Percentiles rank a stretch among this genome's conserved stretches.
Evolutionary conservation across 768 basidiomycete genomes (phyloP).

Genomic region (Podaxis mareebaensis): DNA sequence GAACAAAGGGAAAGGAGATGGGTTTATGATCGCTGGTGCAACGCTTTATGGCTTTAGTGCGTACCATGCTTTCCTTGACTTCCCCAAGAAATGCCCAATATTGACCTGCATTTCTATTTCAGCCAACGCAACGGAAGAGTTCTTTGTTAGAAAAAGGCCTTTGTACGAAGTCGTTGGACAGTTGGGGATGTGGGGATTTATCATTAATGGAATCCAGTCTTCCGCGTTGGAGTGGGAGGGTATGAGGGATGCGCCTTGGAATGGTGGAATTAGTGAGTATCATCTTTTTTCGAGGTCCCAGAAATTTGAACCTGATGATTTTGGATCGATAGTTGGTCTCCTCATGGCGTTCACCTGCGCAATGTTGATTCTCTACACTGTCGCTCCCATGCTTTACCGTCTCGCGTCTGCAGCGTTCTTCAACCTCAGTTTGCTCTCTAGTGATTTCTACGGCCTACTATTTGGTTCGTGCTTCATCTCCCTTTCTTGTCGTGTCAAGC

Average conservation of each 20-base stretch:
- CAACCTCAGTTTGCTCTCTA: conserved; percentile 83
- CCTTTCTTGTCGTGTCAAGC: conserved; percentile 10
- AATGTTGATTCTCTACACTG: conserved; percentile 84
- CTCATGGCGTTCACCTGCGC: conserved; percentile 49
- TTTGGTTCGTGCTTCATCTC: conserved; percentile 50
- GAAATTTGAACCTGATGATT: conserved; percentile 6
- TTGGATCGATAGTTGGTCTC: conserved; percentile 39
- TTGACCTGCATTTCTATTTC: background rate
- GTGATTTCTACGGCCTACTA: conserved; percentile 85
- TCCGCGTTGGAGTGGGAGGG: conserved; percentile 68
- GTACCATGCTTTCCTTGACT: conserved; percentile 26
- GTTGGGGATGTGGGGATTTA: conserved; percentile 80
- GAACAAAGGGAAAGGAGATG: conserved; percentile 74
- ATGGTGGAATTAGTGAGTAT: conserved; percentile 62
- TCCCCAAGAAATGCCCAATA: background rate
- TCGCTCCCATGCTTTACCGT: conserved; percentile 84
- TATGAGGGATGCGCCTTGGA: conserved; percentile 73
- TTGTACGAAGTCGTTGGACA: conserved; percentile 89
- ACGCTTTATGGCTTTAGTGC: conserved; percentile 85
- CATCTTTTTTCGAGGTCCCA: conserved; percentile 2
- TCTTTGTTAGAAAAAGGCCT: conserved; percentile 76
- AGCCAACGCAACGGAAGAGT: conserved; percentile 91
- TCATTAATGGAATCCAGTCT: conserved; percentile 80
- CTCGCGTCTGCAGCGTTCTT: conserved; percentile 84
- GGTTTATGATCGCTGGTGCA: conserved; percentile 84